Conservation (phyloP, 208 protist species). For the Leptomonas seymouri region DNA sequence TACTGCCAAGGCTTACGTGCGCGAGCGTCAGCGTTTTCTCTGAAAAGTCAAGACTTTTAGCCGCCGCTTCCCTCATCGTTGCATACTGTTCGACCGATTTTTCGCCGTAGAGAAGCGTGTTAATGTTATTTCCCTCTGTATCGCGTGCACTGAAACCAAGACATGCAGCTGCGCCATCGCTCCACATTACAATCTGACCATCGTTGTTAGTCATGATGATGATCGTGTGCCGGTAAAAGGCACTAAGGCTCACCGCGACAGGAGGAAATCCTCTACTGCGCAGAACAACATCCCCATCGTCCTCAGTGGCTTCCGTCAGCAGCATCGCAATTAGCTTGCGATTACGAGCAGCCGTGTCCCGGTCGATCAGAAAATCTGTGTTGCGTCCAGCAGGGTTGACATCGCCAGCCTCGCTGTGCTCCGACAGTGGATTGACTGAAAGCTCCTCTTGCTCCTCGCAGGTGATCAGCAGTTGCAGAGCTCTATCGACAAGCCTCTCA, state of each 20-base stretch:
- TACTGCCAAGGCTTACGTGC: slow-evolving; percentile 54
- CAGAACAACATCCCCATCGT: slow-evolving; percentile 48
- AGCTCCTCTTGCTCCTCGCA: slow-evolving; percentile 5
- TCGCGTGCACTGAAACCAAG: slow-evolving; percentile 58
- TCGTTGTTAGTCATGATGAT: slow-evolving; percentile 57
- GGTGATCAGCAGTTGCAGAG: slow-evolving; percentile 6
- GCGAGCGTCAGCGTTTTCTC: slow-evolving; percentile 50
- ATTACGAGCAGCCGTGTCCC: slow-evolving; percentile 30
- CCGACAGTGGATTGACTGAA: slow-evolving; percentile 22
- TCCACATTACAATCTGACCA: slow-evolving; percentile 57
- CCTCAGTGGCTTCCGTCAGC: slow-evolving; percentile 49
- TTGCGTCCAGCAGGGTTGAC: slow-evolving; percentile 4
- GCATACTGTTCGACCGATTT: slow-evolving; percentile 61
- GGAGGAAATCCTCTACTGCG: slow-evolving; percentile 36
- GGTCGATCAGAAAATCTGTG: slow-evolving; percentile 31
- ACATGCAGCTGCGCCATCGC: slow-evolving; percentile 48
- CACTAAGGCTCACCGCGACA: slow-evolving; percentile 38
- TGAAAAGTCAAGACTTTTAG: slow-evolving; percentile 50
- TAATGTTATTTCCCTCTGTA: slow-evolving; percentile 62
- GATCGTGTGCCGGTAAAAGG: slow-evolving; percentile 46
- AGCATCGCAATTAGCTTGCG: slow-evolving; percentile 37
- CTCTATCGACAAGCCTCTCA: slow-evolving; percentile 10
- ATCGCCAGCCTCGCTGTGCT: slow-evolving; percentile 13
- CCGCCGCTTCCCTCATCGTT: slow-evolving; percentile 56
- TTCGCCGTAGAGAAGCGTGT: slow-evolving; percentile 60